A percentile compares a stretch with the other conserved stretches of the same genome.
These are phyloP conservation scores for Myxozyma melibiosi DNA, from an alignment of 805 yeast species.

Conservation along the genomic window DNA sequence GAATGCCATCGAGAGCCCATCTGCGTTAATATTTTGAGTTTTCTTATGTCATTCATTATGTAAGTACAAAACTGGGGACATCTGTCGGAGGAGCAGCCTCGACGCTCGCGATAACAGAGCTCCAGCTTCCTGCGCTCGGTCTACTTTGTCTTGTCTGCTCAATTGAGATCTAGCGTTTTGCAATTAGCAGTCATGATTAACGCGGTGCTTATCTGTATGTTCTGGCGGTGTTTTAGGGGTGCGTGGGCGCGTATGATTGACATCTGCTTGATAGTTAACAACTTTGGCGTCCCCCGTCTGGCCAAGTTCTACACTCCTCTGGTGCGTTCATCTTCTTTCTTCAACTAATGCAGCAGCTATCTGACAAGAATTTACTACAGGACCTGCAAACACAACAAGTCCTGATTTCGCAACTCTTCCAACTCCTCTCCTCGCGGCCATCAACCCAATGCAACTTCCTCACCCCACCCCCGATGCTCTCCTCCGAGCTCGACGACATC, in stretches of 20 bases:
- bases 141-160: not conserved
- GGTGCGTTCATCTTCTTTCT: slow-evolving; percentile 11
- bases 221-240: not conserved
- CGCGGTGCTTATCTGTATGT: slow-evolving; percentile 73
- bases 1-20: too few relatives aligned
- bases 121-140: not conserved
- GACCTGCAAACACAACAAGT: slow-evolving; percentile 81
- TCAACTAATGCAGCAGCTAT: not conserved
- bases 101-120: not conserved
- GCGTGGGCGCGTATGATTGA: too few relatives aligned
- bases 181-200: slow-evolving; percentile 65
- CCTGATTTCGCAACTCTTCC: slow-evolving; percentile 78
- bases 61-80: not conserved
- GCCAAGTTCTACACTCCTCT: slow-evolving; percentile 91
- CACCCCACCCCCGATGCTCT: slow-evolving; percentile 80
- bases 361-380: not conserved
- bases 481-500: slow-evolving; percentile 59
- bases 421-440: slow-evolving; percentile 68
- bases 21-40: too few relatives aligned
- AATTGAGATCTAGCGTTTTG: not conserved
- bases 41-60: not conserved
- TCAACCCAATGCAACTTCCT: slow-evolving; percentile 83
- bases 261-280: slow-evolving; percentile 85
- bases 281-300: slow-evolving; percentile 84
- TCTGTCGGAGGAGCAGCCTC: too few relatives aligned